Evolutionary conservation across 345 rosid genomes (phyloP).

Genomic region (Capsella bursapastoris): DNA sequence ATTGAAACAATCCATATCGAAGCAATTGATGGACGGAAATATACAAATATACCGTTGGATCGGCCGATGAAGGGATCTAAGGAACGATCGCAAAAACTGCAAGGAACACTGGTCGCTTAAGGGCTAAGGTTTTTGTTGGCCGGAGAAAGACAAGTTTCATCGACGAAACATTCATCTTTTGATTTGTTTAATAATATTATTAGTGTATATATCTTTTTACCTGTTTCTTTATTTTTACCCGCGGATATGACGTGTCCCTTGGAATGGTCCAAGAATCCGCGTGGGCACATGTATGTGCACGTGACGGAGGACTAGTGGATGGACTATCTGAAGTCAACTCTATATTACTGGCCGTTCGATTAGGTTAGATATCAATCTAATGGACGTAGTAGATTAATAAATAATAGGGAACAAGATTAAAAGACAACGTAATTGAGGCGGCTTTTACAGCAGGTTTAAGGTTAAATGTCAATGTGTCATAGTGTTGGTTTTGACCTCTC

Average conservation of each 20-base stretch:
- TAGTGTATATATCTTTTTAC: background rate
- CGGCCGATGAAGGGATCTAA: conserved; percentile 34
- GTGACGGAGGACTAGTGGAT: conserved; percentile 17
- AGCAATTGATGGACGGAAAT: background rate
- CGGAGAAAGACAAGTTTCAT: conserved; percentile 24
- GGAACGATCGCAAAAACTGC: conserved; percentile 16
- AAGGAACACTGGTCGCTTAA: conserved; percentile 31
- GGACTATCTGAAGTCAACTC: conserved; percentile 5
- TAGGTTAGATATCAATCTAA: background rate
- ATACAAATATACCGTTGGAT: conserved; percentile 17
- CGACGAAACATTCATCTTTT: background rate
- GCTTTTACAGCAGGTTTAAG: too few species aligned
- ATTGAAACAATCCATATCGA: background rate
- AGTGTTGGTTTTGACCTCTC: too few species aligned
- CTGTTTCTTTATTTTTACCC: background rate
- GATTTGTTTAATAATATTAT: background rate
- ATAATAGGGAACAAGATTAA: too few species aligned
- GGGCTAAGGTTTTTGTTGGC: conserved; percentile 20
- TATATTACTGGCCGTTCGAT: background rate
- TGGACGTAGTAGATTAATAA: too few species aligned
- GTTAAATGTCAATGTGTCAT: too few species aligned
- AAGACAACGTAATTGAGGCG: too few species aligned
- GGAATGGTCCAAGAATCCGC: conserved; percentile 18
- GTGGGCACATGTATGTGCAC: conserved; percentile 20
- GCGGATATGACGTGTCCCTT: conserved; percentile 25